Base-by-base conservation (phyloP, 2,329 filamentous ascomycete species). In the Chrysoporthe deuterocubensis region DNA sequence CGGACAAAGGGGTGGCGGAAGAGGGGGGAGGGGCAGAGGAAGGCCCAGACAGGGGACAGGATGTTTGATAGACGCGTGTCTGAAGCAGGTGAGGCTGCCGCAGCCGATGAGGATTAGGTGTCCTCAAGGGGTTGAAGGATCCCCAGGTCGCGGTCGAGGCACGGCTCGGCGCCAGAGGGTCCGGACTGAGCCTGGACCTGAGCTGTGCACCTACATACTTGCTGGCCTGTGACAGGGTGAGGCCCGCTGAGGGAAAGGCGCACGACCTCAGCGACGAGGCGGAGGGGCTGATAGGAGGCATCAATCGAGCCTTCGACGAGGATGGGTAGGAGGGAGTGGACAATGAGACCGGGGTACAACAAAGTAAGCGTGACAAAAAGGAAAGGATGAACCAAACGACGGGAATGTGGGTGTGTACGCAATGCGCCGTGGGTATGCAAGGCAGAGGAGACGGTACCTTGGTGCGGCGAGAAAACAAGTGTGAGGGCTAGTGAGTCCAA, bases 31-130 rank as follows among this genome's bases (percentile, higher is more conserved):
- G 63, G 67, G 73, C 65, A 70, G 72, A 57, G 70, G 68, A 13
- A 64, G 63, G 71, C 71, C 50, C 43, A 43, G 56, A 65, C 46
- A 50, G 54, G 32, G 72, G 68, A 26, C 72, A 72, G 56, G 71
- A 73, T 40, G 76, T 76, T 70, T 75, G 74, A 64, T 73, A 78
- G 52, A 77, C 73, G 68, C 73, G 74, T 34, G 72, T 60, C 44
- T 68, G 68, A 42, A 18, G 50, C 50, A 57, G 54, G 46, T 32
- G 54, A 65, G 43, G 44, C 14, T 52, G 56, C 16, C n/a, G 9
- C 32, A 59, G 59, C 54, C 48, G 70, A 68, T 74, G 75, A 71
- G 73, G 76, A 70, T 74, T 75, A 78, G 71, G 76, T 78, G 77
- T 74, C 76, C 75, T 76, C 65, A 74, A 66, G 71, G 70, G 72